Evolutionary conservation across 352 stramenopile genomes (phyloP).

Genomic region (Pythium dissimile): DNA sequence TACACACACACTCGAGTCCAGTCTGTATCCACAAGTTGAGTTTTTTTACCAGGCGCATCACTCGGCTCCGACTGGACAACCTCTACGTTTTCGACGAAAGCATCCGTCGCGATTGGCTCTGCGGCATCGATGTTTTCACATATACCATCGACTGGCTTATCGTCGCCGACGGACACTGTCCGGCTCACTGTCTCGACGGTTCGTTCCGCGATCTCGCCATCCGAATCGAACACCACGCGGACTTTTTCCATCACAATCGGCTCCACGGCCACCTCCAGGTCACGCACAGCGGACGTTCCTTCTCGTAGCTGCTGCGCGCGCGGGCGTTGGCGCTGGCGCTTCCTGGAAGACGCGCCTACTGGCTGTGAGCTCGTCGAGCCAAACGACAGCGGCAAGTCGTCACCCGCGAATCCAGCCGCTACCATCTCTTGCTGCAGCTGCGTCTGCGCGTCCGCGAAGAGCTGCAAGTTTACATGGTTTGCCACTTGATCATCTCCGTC

Average conservation of each 20-base stretch:
- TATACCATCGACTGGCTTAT: background rate
- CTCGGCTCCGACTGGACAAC: too few species aligned
- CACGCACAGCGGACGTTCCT: background rate
- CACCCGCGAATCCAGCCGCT: slow-evolving; percentile 43
- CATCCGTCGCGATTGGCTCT: too few species aligned
- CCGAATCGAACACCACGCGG: slow-evolving; percentile 61
- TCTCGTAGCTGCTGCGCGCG: background rate
- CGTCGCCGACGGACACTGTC: too few species aligned
- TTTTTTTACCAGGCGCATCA: too few species aligned
- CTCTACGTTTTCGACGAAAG: too few species aligned
- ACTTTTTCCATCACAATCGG: slow-evolving; percentile 36
- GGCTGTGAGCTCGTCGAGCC: slow-evolving; percentile 19
- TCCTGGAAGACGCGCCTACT: background rate
- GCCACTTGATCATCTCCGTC: background rate
- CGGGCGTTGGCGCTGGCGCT: slow-evolving; percentile 12
- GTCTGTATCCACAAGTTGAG: too few species aligned
- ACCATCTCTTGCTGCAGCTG: slow-evolving; percentile 62
- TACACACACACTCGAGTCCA: too few species aligned
- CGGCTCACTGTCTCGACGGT: slow-evolving; percentile 31
- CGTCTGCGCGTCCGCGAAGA: slow-evolving; percentile 52
- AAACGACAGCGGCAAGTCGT: slow-evolving; percentile 55
- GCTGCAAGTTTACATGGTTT: slow-evolving; percentile 22
- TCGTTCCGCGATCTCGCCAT: slow-evolving; percentile 50
- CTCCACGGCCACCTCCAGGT: background rate
- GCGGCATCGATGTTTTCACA: background rate